phyloP scores from a whole-genome alignment of 1,284 basidiomycete genomes.

The Ganoderma sinense region DNA sequence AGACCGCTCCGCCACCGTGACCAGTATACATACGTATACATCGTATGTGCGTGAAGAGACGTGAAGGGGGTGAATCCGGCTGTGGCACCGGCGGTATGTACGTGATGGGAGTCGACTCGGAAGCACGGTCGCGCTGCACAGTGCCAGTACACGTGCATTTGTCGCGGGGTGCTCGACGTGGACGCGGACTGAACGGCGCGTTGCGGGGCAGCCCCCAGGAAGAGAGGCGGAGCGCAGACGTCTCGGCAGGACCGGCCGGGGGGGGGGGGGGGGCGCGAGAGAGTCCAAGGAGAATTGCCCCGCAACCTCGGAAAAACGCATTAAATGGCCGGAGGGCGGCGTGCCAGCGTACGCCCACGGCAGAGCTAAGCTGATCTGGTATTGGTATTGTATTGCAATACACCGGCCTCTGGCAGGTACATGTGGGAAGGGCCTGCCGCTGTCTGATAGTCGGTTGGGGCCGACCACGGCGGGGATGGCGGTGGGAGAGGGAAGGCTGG shows the following conservation, averaged over 20 bases:
- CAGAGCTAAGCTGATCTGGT: not conserved
- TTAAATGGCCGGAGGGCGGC: not conserved
- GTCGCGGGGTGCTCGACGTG: not conserved
- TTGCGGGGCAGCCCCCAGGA: not conserved
- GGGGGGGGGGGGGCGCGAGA: not conserved
- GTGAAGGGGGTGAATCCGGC: not conserved
- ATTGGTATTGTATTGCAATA: not conserved
- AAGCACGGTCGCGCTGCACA: not conserved
- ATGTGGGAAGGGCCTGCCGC: not conserved
- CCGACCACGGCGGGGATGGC: too few relatives aligned
- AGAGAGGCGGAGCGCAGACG: not conserved
- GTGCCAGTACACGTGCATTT: not conserved
- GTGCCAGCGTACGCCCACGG: not conserved
- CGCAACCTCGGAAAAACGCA: constrained; percentile 4
- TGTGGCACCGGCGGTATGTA: too few relatives aligned
- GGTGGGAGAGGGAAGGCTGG: not conserved
- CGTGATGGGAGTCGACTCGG: not conserved
- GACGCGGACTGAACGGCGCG: not conserved
- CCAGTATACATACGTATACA: not conserved
- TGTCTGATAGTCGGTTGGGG: not conserved
- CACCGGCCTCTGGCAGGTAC: not conserved
- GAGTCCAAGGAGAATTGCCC: not conserved
- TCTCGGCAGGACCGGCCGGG: too few relatives aligned
- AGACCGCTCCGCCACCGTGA: not conserved
- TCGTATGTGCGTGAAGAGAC: not conserved